Conservation (phyloP, 805 yeast species). For the Wickerhamiella nectarea region DNA sequence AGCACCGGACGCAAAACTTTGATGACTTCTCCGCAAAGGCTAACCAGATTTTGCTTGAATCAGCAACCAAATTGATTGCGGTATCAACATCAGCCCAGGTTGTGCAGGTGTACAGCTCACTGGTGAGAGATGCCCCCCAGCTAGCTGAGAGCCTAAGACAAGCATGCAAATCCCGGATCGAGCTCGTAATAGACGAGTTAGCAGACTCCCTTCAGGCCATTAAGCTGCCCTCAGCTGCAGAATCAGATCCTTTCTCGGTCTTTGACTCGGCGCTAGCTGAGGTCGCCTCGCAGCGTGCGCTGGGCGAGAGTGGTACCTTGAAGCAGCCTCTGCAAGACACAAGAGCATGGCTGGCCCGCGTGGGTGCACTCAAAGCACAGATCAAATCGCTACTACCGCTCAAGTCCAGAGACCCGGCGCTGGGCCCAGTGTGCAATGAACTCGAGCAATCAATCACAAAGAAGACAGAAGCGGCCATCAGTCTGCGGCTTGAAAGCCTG, state of each 20-base stretch:
- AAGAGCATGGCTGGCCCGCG: not conserved
- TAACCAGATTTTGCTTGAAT: not conserved
- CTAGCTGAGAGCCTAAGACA: not conserved
- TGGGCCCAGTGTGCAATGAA: not conserved
- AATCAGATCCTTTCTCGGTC: not conserved
- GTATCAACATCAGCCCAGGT: not conserved
- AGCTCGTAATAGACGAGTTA: not conserved
- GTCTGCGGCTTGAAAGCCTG: not conserved
- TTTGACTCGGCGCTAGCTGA: not conserved
- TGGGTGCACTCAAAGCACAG: not conserved
- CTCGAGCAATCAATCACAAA: not conserved
- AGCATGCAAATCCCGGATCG: not conserved
- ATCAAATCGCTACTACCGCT: not conserved
- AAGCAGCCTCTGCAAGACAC: not conserved
- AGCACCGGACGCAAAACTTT: not conserved
- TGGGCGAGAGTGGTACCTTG: not conserved
- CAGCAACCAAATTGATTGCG: not conserved
- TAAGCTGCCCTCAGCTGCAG: not conserved
- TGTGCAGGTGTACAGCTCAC: not conserved
- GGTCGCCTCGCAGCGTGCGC: not conserved
- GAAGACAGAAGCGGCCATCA: not conserved
- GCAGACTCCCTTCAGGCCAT: not conserved
- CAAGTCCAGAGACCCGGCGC: not conserved
- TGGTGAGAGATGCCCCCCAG: not conserved
- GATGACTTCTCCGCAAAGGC: not conserved